A percentile compares a stretch with the other conserved stretches of the same genome.
Evolutionary conservation across 768 basidiomycete genomes (phyloP).

Genomic region (Obba rivulosa): DNA sequence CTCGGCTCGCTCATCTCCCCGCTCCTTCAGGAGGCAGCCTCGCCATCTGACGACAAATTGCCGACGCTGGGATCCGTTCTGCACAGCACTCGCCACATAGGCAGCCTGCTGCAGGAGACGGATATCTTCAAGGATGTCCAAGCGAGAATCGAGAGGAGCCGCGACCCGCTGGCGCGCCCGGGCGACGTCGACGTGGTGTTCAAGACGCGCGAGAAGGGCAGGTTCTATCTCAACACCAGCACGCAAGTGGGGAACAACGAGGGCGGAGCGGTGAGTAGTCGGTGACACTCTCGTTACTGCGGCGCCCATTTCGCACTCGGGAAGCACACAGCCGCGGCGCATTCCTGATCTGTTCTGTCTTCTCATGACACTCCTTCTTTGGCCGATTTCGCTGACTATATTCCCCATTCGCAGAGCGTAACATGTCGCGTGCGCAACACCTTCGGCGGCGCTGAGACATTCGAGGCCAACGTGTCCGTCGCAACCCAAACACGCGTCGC

Average conservation of each 20-base stretch:
- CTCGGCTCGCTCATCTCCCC: conserved; percentile 76
- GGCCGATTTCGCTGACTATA: neutral
- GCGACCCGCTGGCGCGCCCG: conserved; percentile 43
- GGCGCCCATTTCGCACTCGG: too few relatives aligned
- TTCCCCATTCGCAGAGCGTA: conserved; percentile 45
- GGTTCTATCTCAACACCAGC: conserved; percentile 72
- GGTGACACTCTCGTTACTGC: neutral
- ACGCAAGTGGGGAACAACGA: conserved; percentile 94
- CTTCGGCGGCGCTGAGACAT: conserved; percentile 85
- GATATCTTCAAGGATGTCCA: conserved; percentile 73
- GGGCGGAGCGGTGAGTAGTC: conserved; percentile 74
- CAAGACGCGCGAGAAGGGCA: conserved; percentile 67
- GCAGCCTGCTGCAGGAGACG: conserved; percentile 60
- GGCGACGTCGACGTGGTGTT: conserved; percentile 80
- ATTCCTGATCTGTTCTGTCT: too few relatives aligned
- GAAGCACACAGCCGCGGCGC: too few relatives aligned
- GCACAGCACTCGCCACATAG: conserved; percentile 61
- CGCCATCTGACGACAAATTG: conserved; percentile 1
- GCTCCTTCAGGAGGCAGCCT: conserved; percentile 32
- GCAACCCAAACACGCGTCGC: conserved; percentile 87
- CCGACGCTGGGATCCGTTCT: conserved; percentile 60
- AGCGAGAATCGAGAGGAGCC: conserved; percentile 54
- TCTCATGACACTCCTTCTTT: neutral
- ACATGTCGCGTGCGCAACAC: conserved; percentile 81
- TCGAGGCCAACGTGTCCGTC: conserved; percentile 76